phyloP scores from a whole-genome alignment of 2,329 filamentous ascomycete species.

The Sporothrix schenckii region DNA sequence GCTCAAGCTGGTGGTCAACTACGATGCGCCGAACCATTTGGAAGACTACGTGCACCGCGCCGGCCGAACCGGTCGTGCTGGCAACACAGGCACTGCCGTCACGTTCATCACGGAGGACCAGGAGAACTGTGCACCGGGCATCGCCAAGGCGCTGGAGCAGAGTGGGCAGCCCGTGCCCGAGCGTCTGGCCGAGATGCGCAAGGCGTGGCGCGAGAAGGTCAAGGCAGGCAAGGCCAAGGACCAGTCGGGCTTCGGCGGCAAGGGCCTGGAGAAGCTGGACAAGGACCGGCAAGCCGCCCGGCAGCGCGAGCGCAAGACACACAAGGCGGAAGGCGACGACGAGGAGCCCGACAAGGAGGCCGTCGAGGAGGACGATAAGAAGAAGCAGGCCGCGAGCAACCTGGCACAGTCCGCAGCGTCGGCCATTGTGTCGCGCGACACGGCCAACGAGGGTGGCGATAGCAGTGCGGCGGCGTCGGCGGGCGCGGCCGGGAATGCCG shows the following conservation, averaged over 20 bases:
- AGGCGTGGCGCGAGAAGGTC: slow-evolving; percentile 82
- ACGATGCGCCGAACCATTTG: slow-evolving; percentile 88
- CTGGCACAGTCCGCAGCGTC: slow-evolving; percentile 66
- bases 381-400: slow-evolving; percentile 68
- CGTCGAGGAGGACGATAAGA: slow-evolving; percentile 64
- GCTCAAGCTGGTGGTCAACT: slow-evolving; percentile 93
- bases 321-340: slow-evolving; percentile 82
- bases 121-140: slow-evolving; percentile 84
- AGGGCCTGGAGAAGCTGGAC: slow-evolving; percentile 88
- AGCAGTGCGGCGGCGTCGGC: slow-evolving; percentile 30
- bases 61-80: slow-evolving; percentile 90
- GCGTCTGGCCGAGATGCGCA: slow-evolving; percentile 64
- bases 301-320: slow-evolving; percentile 82
- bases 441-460: slow-evolving; percentile 44
- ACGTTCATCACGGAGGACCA: slow-evolving; percentile 93
- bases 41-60: slow-evolving; percentile 97
- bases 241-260: slow-evolving; percentile 88
- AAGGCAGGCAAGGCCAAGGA: slow-evolving; percentile 91
- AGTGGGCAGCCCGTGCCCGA: slow-evolving; percentile 84
- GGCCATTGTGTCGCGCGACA: slow-evolving; percentile 57
- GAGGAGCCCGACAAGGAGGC: slow-evolving; percentile 75
- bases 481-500: not conserved
- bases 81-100: slow-evolving; percentile 91
- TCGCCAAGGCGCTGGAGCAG: slow-evolving; percentile 88
- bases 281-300: slow-evolving; percentile 87